Conservation (phyloP, 1,284 basidiomycete species). For the Naganishia cerealis region DNA sequence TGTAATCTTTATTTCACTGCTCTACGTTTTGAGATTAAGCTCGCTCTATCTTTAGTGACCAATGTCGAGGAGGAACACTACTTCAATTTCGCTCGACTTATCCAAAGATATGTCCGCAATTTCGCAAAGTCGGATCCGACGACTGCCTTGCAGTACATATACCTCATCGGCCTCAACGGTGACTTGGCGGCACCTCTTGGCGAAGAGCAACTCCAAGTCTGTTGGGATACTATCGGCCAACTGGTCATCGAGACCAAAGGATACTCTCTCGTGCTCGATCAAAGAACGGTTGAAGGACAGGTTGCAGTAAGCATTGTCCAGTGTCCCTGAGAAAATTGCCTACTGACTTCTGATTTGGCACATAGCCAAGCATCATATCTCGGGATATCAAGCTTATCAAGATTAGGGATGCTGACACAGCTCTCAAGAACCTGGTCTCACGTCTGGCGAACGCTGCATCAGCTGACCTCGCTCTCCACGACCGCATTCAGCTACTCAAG, state of each 20-base stretch:
- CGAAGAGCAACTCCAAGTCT: constrained; percentile 76
- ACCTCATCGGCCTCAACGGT: constrained; percentile 77
- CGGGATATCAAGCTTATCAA: constrained; percentile 75
- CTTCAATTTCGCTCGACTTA: constrained; percentile 78
- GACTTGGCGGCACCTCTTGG: constrained; percentile 67
- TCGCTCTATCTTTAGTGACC: neutral
- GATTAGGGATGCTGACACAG: constrained; percentile 69
- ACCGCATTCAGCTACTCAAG: constrained; percentile 94
- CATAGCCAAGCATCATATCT: constrained; percentile 80
- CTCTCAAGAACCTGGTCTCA: constrained; percentile 78
- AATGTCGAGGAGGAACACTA: constrained; percentile 33
- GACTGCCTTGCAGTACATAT: constrained; percentile 93
- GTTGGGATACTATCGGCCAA: constrained; percentile 82
- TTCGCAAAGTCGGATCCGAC: constrained; percentile 89
- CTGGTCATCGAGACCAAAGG: constrained; percentile 83
- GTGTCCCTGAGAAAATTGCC: neutral
- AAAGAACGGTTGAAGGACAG: constrained; percentile 70
- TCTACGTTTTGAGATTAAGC: neutral
- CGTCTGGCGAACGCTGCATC: constrained; percentile 74
- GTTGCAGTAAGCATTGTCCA: constrained; percentile 67
- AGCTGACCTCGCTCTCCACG: constrained; percentile 69
- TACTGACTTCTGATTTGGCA: neutral
- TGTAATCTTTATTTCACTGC: neutral
- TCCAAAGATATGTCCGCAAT: constrained; percentile 88
- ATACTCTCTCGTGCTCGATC: constrained; percentile 83